Conservation (phyloP, 495 filamentous ascomycete species). For the Baudoinia panamericana region DNA sequence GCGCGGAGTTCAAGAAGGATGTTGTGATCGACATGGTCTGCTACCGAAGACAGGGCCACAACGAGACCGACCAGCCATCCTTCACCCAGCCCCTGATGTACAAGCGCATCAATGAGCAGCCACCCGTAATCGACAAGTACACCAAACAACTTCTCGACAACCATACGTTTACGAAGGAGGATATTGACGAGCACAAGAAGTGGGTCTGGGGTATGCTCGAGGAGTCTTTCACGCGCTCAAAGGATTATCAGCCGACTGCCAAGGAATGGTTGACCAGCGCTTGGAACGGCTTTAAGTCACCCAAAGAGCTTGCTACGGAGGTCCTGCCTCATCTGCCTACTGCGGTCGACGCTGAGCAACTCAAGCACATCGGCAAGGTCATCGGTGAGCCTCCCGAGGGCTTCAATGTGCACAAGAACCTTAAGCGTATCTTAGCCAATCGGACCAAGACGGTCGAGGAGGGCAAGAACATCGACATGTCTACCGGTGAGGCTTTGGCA, state of each 20-base stretch:
- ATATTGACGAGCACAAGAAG: conserved; percentile 97
- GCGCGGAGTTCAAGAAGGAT: conserved; percentile 92
- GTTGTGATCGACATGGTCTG: conserved; percentile 97
- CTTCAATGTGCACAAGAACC: conserved; percentile 81
- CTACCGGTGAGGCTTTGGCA: conserved; percentile 90
- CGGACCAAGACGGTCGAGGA: conserved; percentile 87
- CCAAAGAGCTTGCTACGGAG: conserved; percentile 92
- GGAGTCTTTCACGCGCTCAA: conserved; percentile 90
- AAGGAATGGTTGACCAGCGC: conserved; percentile 98
- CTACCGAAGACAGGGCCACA: conserved; percentile 98
- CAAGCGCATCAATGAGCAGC: conserved; percentile 77
- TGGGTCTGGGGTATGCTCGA: conserved; percentile 99
- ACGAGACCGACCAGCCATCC: conserved; percentile 97
- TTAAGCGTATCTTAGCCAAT: conserved; percentile 87
- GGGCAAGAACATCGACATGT: conserved; percentile 92
- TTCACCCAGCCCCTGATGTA: conserved; percentile 99
- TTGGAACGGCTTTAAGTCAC: conserved; percentile 98
- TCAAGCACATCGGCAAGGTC: conserved; percentile 66
- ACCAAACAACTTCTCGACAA: conserved; percentile 76
- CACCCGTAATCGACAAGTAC: conserved; percentile 73
- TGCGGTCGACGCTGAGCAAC: conserved; percentile 51
- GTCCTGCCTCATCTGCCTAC: conserved; percentile 87
- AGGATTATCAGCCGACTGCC: conserved; percentile 89
- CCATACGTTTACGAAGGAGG: conserved; percentile 89
- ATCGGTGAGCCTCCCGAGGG: conserved; percentile 66